A percentile compares a stretch with the other conserved stretches of the same genome.
Evolutionary conservation across 176 grass and related monocot genomes (phyloP).

Genomic region (Dendrocalamus sinicus): DNA sequence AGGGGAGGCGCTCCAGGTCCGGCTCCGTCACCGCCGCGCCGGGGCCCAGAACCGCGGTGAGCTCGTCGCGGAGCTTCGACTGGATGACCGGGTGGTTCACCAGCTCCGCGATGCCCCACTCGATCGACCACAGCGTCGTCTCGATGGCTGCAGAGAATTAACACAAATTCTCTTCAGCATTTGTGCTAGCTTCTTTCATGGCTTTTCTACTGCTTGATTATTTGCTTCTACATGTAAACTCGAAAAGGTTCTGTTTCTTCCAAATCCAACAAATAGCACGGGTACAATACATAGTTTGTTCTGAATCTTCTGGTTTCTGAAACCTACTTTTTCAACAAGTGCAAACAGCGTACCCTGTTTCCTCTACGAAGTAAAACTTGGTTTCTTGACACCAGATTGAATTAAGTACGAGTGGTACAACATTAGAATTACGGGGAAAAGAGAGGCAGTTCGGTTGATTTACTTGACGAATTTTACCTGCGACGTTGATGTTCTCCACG

Average conservation of each 20-base stretch:
- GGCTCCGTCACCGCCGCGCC: constrained; percentile 75
- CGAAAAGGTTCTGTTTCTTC: neutral
- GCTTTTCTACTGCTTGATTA: neutral
- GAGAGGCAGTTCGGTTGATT: neutral
- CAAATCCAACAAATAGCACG: neutral
- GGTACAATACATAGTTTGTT: neutral
- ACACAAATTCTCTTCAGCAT: neutral
- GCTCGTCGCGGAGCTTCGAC: constrained; percentile 62
- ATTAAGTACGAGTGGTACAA: neutral
- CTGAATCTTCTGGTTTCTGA: neutral
- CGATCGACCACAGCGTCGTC: constrained; percentile 98
- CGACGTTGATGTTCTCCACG: constrained; percentile 97
- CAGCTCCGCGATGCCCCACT: constrained; percentile 97
- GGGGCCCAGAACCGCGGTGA: constrained; percentile 57
- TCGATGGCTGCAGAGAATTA: constrained; percentile 71
- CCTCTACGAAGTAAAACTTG: neutral
- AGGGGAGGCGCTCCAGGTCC: constrained; percentile 80
- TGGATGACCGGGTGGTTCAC: constrained; percentile 88
- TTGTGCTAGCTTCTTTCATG: neutral
- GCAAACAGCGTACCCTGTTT: constrained; percentile 1
- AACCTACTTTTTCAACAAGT: neutral
- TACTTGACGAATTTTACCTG: constrained; percentile 49
- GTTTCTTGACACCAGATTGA: neutral
- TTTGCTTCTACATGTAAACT: neutral
- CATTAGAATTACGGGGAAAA: neutral